Conservation (phyloP, 805 yeast species). For the Komagataella phaffii region DNA sequence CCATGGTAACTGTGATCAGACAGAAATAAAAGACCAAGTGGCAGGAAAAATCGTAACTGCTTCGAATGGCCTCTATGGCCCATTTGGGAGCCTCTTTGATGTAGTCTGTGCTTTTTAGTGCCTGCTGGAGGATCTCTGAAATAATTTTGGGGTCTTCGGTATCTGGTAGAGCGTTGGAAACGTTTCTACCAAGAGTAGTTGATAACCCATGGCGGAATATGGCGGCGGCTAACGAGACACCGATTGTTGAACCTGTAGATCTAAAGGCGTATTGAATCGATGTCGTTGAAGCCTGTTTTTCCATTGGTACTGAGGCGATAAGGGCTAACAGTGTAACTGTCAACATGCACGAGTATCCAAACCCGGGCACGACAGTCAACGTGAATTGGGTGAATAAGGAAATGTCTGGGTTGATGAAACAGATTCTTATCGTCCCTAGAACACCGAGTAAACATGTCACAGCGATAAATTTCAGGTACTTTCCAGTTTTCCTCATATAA, state of each 20-base stretch:
- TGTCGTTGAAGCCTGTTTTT: constrained; percentile 68
- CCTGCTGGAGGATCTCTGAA: constrained; percentile 29
- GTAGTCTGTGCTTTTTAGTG: constrained; percentile 44
- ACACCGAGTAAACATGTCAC: constrained; percentile 26
- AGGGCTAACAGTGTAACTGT: constrained; percentile 59
- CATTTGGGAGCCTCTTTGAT: constrained; percentile 39
- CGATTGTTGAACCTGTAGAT: constrained; percentile 77
- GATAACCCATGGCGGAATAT: constrained; percentile 41
- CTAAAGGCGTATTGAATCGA: constrained; percentile 79
- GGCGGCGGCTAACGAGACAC: constrained; percentile 59
- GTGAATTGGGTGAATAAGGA: constrained; percentile 22
- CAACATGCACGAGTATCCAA: constrained; percentile 48
- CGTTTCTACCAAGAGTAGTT: constrained; percentile 11
- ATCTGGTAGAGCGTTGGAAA: constrained; percentile 16
- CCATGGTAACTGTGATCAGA: constrained; percentile 18
- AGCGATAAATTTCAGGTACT: constrained; percentile 34
- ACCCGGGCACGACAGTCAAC: constrained; percentile 37
- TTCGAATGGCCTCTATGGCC: constrained; percentile 30
- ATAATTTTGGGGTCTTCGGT: constrained; percentile 25
- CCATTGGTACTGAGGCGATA: constrained; percentile 56
- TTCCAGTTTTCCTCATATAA: constrained; percentile 56
- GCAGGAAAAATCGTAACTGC: constrained; percentile 38
- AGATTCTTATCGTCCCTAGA: constrained; percentile 27
- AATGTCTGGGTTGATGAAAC: constrained; percentile 11
- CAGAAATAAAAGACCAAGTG: constrained; percentile 40